Base-by-base conservation (phyloP, 352 stramenopile genomes). In the Phytophthora meadii region DNA sequence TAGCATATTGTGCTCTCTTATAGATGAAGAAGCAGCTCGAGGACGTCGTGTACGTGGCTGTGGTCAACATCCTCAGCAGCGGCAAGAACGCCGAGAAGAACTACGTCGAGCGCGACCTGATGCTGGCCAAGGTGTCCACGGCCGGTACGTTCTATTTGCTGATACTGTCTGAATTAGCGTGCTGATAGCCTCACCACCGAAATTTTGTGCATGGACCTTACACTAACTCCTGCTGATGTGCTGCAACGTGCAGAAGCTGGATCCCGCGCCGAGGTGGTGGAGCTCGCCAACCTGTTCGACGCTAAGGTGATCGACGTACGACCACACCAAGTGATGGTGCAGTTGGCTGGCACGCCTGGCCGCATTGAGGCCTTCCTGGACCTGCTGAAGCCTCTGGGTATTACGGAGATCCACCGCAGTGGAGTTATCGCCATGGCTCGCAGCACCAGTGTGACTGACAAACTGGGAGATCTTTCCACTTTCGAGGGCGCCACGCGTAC, bases 11-110 rank as follows among this genome's bases (percentile, higher is more conserved):
- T 64, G 61, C 50, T 15, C 50, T 15, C 28, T 25, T 74, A 28
- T 42, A 89, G 80, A 95, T 95, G 84, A 95, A 93, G 71, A 92
- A 93, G 72, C 87, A 95, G 58, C 72, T 95, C 17, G 87, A 95
- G 50, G 87, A 93, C 61, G 84, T 95, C n/a, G 87, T 95, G 54
- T 85, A 93, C 56, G 84, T 95, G 17, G 87, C 84, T 4, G 87
- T 93, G 27, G 87, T 93, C 40, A 95, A 93, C 69, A 93, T 95
- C 58, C 70, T 95, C 55, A 93, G 81, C 67, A 88, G 79, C 48
- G 78, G 82, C 54, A 65, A 72, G 25, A 76, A 84, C 19, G 60
- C 71, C 32, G 68, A 91, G 65, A 92, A 92, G 64, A 91, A 90
- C 73, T 91, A 91, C 59, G 85, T 95, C 37, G 87, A 95, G 75